phyloP scores from a whole-genome alignment of 2,329 filamentous ascomycete species.

The Thyridium curvatum region DNA sequence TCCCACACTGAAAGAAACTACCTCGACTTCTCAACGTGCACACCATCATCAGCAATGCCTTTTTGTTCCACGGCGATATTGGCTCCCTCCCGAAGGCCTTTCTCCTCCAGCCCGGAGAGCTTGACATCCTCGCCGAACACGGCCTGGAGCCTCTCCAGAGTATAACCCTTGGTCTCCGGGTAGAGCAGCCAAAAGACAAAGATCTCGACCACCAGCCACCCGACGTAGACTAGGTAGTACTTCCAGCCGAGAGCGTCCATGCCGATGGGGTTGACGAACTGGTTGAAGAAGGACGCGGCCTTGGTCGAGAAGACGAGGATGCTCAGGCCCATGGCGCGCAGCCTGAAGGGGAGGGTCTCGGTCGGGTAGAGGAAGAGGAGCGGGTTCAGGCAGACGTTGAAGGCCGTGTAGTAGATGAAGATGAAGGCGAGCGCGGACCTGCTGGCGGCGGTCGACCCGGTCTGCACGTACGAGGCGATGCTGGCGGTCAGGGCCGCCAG shows the following conservation, averaged over 20 bases:
- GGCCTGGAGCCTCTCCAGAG: not conserved
- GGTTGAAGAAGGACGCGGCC: not conserved
- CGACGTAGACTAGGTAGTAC: constrained; percentile 1
- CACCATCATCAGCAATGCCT: too few relatives aligned
- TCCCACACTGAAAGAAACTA: too few relatives aligned
- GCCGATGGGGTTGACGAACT: constrained; percentile 2
- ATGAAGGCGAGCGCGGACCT: not conserved
- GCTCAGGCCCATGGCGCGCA: not conserved
- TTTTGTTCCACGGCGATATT: too few relatives aligned
- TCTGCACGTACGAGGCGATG: not conserved
- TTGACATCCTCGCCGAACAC: not conserved
- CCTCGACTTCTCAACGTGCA: too few relatives aligned
- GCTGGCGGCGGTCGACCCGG: not conserved
- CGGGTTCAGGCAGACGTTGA: not conserved
- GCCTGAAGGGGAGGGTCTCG: constrained; percentile 2
- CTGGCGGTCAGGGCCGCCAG: not conserved
- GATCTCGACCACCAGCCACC: not conserved
- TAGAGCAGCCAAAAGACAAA: not conserved
- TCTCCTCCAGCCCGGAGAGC: too few relatives aligned
- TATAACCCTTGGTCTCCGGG: constrained; percentile 1
- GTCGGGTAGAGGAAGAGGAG: constrained; percentile 1
- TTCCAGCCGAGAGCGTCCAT: constrained; percentile 1
- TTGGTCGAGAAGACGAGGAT: constrained; percentile 1
- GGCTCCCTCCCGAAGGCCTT: too few relatives aligned
- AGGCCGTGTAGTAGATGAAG: constrained; percentile 1